Base-by-base conservation (phyloP, 2,329 filamentous ascomycete species). In the Lasiodiplodia sp. region DNA sequence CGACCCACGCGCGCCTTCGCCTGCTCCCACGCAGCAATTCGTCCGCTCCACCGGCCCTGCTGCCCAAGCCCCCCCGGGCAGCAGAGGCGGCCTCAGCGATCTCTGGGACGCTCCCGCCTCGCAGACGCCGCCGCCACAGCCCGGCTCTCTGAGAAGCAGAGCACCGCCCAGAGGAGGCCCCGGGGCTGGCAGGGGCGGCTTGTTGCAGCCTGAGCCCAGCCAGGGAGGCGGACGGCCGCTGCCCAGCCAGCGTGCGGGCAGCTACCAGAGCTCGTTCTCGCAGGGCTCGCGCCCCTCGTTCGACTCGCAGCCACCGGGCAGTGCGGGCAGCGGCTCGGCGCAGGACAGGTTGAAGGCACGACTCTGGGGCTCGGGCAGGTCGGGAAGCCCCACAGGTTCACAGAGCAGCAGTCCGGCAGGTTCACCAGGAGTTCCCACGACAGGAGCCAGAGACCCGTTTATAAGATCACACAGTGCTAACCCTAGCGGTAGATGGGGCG, bases 291-390 rank as follows among this genome's bases (percentile, higher is more conserved):
- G 76, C 81, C 74, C 71, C 76, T 80, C 62, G 76, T 76, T 49
- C 82, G 84, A 73, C 70, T 75, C 70, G 67, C 73, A 57, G 75
- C 74, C 72, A 75, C 76, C 79, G 75, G 78, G 83, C 70, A 78
- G 76, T 72, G 74, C 73, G 53, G 79, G 76, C 62, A 79, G 75
- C 52, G 83, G 80, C 2, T 84, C 84, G 40, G 93, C 93, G 63
- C 92, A 96, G 81, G 92, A 97, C 74, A 86, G 92, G 73, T 83
- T 97, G 73, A 92, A 93, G 76, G 92, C 94, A 74, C 84, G 92
- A 70, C 82, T 97, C 56, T 93, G 93, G 85, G 89, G 88, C n/a
- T 86, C 87, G 37, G 85, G 87, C 25, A 84, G 86, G 72, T 87
- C 87, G 53, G 83, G 83, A 58, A 90, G 88, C 71, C 87, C 88